Percentiles rank a stretch among this genome's conserved stretches.
phyloP scores from a whole-genome alignment of 148 eudicot genomes.

The Chenopodium formosanum region DNA sequence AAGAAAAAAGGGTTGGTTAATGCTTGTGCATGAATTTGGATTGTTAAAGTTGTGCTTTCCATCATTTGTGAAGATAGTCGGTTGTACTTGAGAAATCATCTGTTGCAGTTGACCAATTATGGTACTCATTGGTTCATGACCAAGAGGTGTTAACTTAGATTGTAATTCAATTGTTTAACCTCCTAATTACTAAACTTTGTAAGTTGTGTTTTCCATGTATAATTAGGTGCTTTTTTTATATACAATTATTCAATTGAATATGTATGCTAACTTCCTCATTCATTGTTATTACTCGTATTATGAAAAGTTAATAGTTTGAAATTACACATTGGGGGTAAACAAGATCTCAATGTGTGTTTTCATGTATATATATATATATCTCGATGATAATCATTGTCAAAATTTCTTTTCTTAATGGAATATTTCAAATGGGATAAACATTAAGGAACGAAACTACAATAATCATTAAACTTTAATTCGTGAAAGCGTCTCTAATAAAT shows the following conservation, averaged over 20 bases:
- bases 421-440: too few species aligned
- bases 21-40: constrained; percentile 39
- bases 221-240: neutral
- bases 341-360: too few species aligned
- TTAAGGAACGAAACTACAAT: too few species aligned
- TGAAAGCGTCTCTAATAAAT: too few species aligned
- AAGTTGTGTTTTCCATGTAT: neutral
- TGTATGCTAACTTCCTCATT: too few species aligned
- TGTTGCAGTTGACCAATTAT: constrained; percentile 25
- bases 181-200: neutral
- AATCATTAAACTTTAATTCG: too few species aligned
- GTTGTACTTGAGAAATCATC: constrained; percentile 27
- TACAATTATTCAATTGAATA: neutral
- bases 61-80: constrained; percentile 31
- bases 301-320: too few species aligned
- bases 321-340: too few species aligned
- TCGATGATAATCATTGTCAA: too few species aligned
- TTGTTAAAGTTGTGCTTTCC: constrained; percentile 38
- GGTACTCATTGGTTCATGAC: constrained; percentile 15
- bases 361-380: too few species aligned
- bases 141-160: constrained; percentile 22
- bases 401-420: too few species aligned
- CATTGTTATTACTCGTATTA: too few species aligned
- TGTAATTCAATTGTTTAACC: constrained; percentile 12
- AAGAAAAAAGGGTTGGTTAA: constrained; percentile 21